phyloP scores from a whole-genome alignment of 2,329 filamentous ascomycete species.

The Cercospora sojina region DNA sequence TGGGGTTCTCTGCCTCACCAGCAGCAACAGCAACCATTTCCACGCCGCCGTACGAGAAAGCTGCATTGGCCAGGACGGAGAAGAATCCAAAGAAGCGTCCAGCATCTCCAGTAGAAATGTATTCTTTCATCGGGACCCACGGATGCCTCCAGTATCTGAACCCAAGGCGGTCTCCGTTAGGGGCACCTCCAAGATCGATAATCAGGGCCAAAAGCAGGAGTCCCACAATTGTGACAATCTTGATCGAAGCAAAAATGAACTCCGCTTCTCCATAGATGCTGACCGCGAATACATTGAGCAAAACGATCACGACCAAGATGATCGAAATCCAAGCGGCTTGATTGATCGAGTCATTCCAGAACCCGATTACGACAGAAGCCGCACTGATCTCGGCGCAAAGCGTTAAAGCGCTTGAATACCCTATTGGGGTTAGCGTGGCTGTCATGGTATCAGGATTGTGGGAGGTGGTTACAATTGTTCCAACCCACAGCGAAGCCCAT shows the following conservation, averaged over 20 bases:
- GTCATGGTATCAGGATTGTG: neutral
- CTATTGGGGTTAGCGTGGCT: neutral
- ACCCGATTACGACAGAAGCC: slow-evolving; percentile 61
- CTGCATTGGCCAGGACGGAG: slow-evolving; percentile 51
- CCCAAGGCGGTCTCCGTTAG: slow-evolving; percentile 59
- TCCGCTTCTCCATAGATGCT: slow-evolving; percentile 52
- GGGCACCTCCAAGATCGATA: slow-evolving; percentile 62
- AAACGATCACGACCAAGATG: slow-evolving; percentile 60
- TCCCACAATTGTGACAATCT: slow-evolving; percentile 51
- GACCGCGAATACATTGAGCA: slow-evolving; percentile 60
- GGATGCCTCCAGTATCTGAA: slow-evolving; percentile 69
- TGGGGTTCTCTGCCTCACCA: slow-evolving; percentile 56
- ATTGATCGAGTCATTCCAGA: slow-evolving; percentile 48
- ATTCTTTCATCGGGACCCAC: slow-evolving; percentile 56
- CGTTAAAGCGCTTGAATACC: slow-evolving; percentile 48
- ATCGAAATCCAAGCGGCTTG: slow-evolving; percentile 52
- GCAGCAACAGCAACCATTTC: slow-evolving; percentile 58
- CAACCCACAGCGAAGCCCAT: slow-evolving; percentile 45
- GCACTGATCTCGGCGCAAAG: slow-evolving; percentile 60
- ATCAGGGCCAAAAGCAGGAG: slow-evolving; percentile 48
- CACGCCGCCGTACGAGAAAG: slow-evolving; percentile 54
- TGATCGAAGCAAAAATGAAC: slow-evolving; percentile 54
- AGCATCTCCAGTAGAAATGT: slow-evolving; percentile 54
- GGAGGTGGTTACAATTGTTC: slow-evolving; percentile 30
- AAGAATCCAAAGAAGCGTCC: slow-evolving; percentile 61